Base-by-base conservation (phyloP, 2,329 filamentous ascomycete genomes). In the Monosporascus sp. region DNA sequence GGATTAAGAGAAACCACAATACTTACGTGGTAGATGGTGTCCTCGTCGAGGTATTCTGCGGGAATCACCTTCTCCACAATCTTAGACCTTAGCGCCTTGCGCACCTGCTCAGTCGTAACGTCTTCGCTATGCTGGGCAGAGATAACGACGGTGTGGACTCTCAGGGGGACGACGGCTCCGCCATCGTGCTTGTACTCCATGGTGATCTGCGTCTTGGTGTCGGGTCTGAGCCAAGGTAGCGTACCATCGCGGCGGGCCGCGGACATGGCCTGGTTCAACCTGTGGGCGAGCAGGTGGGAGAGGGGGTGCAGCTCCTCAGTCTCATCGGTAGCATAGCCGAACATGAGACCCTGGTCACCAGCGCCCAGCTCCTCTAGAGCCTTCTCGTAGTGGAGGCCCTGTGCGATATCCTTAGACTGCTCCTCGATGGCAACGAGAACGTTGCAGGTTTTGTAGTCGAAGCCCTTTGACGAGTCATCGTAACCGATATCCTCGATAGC, bases 271-370 rank as follows among this genome's bases (percentile, higher is more conserved):
- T 87, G 82, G 80, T 99, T 99, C 67, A 99, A 89, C 83, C 92
- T 91, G 86, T 99, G 94, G 70, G 94, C 88, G 70, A 97, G 86
- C 69, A 93, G 84, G 65, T 97, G 83, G 68, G 93, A 97, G 69
- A 99, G 82, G 63, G 94, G 94, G 73, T 97, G 89, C 66, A 96
- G 85, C 81, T 99, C 94, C 58, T 93, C 92, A 67, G 94, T 97
- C 85, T 99, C 94, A 70, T 99, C 94, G 69, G 94, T 96, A 75
- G 94, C 94, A 83, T 99, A 99, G 69, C 94, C 94, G 77, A 99
- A 99, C 94, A 99, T 99, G 83, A 99, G 97, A 82, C 94, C 94
- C 83, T 99, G 94, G 78, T 99, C 94, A 88, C 94, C 94, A 60
- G 94, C 94, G 77, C 94, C 94, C 62, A 99, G 87, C 79, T 96